phyloP scores from a whole-genome alignment of 2,329 filamentous ascomycete species.

The Trichoderma atroviride region DNA sequence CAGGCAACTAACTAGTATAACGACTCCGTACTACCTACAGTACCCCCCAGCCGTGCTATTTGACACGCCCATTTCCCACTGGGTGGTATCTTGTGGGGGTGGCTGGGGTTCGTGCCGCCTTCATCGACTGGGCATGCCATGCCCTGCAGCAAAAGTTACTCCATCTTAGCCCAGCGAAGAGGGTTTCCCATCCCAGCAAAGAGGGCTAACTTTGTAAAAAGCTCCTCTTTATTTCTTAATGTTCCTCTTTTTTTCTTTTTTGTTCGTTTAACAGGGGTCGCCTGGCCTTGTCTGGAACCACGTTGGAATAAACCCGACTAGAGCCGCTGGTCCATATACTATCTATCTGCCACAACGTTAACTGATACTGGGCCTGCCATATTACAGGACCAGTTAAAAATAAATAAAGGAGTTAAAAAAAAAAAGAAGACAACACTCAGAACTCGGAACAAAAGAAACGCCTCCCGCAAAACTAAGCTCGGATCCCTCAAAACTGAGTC shows the following conservation, averaged over 20 bases:
- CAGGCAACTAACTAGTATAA: not conserved
- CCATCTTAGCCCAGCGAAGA: not conserved
- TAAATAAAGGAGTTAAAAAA: not conserved
- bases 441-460: not conserved
- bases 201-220: not conserved
- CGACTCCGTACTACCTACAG: not conserved
- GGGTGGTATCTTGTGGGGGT: slow-evolving; percentile 2
- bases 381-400: not conserved
- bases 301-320: not conserved
- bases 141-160: not conserved
- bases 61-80: not conserved
- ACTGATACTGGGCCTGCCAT: not conserved
- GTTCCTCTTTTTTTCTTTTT: not conserved
- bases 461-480: not conserved
- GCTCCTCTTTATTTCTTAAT: not conserved
- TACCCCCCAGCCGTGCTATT: too few relatives aligned
- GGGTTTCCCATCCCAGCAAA: not conserved
- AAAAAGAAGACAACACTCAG: not conserved
- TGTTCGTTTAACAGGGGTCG: not conserved
- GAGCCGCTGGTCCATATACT: not conserved
- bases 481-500: not conserved
- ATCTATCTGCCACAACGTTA: not conserved
- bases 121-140: not conserved
- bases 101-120: slow-evolving; percentile 13
- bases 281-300: not conserved